Evolutionary conservation across 2,329 filamentous ascomycete species (phyloP).

Genomic region (Pseudogymnoascus sp.): DNA sequence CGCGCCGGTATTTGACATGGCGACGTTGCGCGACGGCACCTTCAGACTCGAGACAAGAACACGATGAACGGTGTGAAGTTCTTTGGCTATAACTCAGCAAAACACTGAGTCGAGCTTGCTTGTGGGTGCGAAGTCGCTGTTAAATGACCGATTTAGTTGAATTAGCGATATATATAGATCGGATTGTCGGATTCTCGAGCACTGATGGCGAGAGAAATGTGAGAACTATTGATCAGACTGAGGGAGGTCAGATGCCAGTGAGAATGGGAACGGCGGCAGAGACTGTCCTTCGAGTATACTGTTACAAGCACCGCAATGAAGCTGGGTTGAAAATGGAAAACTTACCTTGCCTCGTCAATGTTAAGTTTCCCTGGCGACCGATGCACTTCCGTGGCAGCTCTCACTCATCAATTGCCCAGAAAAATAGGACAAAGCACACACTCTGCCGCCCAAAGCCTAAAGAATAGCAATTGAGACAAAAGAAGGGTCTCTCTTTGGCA

Average conservation of each 20-base stretch:
- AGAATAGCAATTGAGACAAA: neutral
- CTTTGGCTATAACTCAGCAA: neutral
- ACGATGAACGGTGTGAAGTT: neutral
- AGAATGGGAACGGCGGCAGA: neutral
- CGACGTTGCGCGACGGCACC: neutral
- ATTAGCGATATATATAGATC: neutral
- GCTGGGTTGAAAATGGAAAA: neutral
- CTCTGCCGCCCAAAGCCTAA: neutral
- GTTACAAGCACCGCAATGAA: neutral
- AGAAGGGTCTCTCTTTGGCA: neutral
- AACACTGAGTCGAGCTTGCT: neutral
- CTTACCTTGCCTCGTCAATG: neutral
- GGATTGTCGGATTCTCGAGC: neutral
- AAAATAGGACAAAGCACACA: neutral
- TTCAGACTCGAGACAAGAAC: neutral
- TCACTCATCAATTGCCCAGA: neutral
- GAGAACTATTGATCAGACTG: neutral
- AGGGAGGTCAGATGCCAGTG: neutral
- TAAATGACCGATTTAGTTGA: neutral
- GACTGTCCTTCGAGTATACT: neutral
- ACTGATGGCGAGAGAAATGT: neutral
- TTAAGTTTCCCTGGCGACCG: neutral
- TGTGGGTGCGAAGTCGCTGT: neutral
- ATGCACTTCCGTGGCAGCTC: neutral
- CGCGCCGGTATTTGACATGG: neutral